These are phyloP conservation scores for Cavenderia fasciculata DNA, from an alignment of 78 protist species.

Conservation along the genomic window DNA sequence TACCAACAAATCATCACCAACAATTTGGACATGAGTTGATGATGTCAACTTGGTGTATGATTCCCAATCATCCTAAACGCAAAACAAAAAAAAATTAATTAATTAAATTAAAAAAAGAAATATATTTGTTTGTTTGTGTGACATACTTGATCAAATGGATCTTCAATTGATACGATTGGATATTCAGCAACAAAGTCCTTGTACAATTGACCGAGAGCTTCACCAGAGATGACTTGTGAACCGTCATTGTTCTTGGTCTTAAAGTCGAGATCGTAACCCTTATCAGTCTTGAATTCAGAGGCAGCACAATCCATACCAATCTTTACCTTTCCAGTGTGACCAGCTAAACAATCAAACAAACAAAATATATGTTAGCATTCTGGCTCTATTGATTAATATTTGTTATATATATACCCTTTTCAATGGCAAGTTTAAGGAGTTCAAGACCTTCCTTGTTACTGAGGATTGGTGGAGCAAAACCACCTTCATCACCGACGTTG, in stretches of 20 bases:
- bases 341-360: too few relatives aligned
- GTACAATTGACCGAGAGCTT: conserved; percentile 70
- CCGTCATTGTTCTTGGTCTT: conserved; percentile 88
- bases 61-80: conserved; percentile 98
- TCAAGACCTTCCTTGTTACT: conserved; percentile 96
- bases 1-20: conserved; percentile 99
- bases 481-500: conserved; percentile 99
- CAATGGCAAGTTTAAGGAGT: conserved; percentile 95
- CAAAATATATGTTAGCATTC: not conserved
- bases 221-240: conserved; percentile 78
- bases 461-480: conserved; percentile 98
- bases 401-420: conserved; percentile 22
- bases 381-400: not conserved
- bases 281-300: conserved; percentile 94
- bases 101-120: too few relatives aligned
- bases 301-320: conserved; percentile 98
- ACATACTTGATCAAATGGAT: conserved; percentile 96
- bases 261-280: conserved; percentile 98
- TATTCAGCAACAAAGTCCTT: conserved; percentile 73
- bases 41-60: conserved; percentile 78
- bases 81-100: too few relatives aligned
- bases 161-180: conserved; percentile 98
- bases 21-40: conserved; percentile 88
- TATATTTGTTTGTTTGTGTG: too few relatives aligned
- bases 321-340: conserved; percentile 92